Evolutionary conservation across 1,139 yeast species (phyloP).

Genomic region (Hemisphaericaspora subhashii): DNA sequence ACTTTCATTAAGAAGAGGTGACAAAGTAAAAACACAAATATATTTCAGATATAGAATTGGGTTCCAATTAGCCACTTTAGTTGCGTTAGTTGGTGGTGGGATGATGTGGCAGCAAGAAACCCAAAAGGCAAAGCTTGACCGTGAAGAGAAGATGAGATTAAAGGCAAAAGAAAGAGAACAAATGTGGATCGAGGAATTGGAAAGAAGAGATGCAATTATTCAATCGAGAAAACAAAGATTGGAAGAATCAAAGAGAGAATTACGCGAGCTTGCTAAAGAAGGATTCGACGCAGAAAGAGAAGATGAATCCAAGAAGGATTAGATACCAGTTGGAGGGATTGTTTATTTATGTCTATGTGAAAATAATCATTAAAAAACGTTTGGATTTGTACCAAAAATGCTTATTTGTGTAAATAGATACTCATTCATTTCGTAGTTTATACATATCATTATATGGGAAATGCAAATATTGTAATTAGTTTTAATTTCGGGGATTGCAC

Average conservation of each 20-base stretch:
- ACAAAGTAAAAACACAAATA: slow-evolving; percentile 72
- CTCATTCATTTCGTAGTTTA: too few species aligned
- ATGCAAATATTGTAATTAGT: too few species aligned
- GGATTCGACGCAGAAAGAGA: slow-evolving; percentile 33
- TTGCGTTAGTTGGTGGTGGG: slow-evolving; percentile 82
- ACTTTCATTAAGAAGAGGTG: slow-evolving; percentile 69
- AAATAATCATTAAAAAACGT: too few species aligned
- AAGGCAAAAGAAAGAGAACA: slow-evolving; percentile 83
- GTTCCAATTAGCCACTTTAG: slow-evolving; percentile 77
- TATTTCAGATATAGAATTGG: slow-evolving; percentile 91
- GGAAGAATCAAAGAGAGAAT: slow-evolving; percentile 40
- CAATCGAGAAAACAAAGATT: slow-evolving; percentile 58
- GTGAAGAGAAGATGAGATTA: slow-evolving; percentile 62
- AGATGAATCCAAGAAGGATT: neutral
- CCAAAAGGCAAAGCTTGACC: slow-evolving; percentile 43
- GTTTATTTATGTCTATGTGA: too few species aligned
- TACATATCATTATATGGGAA: too few species aligned
- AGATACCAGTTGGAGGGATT: too few species aligned
- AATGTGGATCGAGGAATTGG: slow-evolving; percentile 87
- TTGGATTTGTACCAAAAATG: too few species aligned
- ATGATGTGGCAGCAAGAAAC: slow-evolving; percentile 53
- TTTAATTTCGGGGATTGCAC: too few species aligned
- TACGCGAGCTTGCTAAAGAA: slow-evolving; percentile 39
- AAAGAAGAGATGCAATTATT: slow-evolving; percentile 75
- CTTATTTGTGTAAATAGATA: too few species aligned